A percentile compares a stretch with the other conserved stretches of the same genome.
Conservation (phyloP, 1,139 yeast genomes). For the Blastobotrys petasosporus region DNA sequence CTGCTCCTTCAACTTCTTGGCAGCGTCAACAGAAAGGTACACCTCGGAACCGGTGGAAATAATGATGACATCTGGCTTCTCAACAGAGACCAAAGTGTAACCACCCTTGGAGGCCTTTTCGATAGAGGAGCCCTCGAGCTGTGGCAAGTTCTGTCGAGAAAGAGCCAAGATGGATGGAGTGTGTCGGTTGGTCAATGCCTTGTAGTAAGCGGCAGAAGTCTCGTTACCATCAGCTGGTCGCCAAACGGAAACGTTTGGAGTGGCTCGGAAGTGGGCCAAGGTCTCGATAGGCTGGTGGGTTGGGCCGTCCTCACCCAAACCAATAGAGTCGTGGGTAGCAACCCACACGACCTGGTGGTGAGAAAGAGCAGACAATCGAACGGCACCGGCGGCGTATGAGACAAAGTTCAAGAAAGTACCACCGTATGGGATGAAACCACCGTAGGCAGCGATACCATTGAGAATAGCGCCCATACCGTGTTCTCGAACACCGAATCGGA, state of each 20-base stretch:
- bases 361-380: constrained; percentile 89
- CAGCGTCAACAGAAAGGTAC: constrained; percentile 72
- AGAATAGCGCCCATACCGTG: constrained; percentile 99
- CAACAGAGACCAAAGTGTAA: constrained; percentile 58
- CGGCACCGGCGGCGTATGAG: constrained; percentile 96
- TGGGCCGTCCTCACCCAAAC: constrained; percentile 99
- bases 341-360: constrained; percentile 95
- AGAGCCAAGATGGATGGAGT: constrained; percentile 91
- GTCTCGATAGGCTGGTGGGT: constrained; percentile 99
- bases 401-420: constrained; percentile 99
- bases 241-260: constrained; percentile 94
- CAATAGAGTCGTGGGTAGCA: constrained; percentile 98
- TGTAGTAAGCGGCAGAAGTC: constrained; percentile 91
- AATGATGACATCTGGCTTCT: constrained; percentile 68
- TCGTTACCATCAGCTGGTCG: constrained; percentile 99
- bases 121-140: constrained; percentile 85
- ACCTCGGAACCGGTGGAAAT: constrained; percentile 98
- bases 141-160: constrained; percentile 97
- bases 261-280: constrained; percentile 94
- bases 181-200: constrained; percentile 60
- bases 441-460: constrained; percentile 96
- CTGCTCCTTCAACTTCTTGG: constrained; percentile 57
- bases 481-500: constrained; percentile 98
- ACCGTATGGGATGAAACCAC: constrained; percentile 90
- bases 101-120: constrained; percentile 97